phyloP scores from a whole-genome alignment of 2,329 filamentous ascomycete species.

The Epichloe gansuensis region DNA sequence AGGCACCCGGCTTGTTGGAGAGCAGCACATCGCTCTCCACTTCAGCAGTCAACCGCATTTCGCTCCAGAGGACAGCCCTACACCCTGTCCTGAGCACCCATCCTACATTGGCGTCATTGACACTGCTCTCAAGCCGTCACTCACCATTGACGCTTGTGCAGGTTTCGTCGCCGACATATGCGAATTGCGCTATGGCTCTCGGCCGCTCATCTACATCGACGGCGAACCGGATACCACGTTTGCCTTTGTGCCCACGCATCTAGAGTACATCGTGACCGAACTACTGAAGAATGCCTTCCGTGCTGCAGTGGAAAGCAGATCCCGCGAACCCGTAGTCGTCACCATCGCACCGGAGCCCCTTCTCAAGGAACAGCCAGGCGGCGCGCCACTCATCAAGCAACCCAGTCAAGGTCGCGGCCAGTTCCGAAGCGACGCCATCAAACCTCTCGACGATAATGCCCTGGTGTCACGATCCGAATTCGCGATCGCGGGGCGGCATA shows the following conservation, averaged over 20 bases:
- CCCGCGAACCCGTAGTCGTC: slow-evolving; percentile 73
- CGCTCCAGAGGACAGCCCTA: slow-evolving; percentile 38
- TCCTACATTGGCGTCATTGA: slow-evolving; percentile 94
- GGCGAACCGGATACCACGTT: slow-evolving; percentile 82
- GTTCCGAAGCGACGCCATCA: slow-evolving; percentile 36
- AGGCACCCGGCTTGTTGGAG: slow-evolving; percentile 83
- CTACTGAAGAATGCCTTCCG: slow-evolving; percentile 94
- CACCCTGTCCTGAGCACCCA: slow-evolving; percentile 37
- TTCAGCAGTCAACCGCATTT: slow-evolving; percentile 57
- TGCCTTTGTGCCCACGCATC: slow-evolving; percentile 86
- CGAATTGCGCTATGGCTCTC: slow-evolving; percentile 86
- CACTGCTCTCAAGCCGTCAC: slow-evolving; percentile 70
- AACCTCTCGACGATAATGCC: slow-evolving; percentile 50
- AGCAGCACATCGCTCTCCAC: slow-evolving; percentile 93
- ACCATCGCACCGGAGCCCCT: slow-evolving; percentile 68
- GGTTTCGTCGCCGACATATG: slow-evolving; percentile 92
- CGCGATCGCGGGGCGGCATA: slow-evolving; percentile 89
- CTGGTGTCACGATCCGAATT: slow-evolving; percentile 89
- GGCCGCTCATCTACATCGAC: slow-evolving; percentile 68
- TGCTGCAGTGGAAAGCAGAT: slow-evolving; percentile 77
- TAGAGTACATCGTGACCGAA: slow-evolving; percentile 96
- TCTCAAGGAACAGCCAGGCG: slow-evolving; percentile 15
- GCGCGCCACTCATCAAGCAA: slow-evolving; percentile 18
- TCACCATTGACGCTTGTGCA: slow-evolving; percentile 73
- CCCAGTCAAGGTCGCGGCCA: slow-evolving; percentile 27